A percentile compares a stretch with the other conserved stretches of the same genome.
Conservation (phyloP, 352 stramenopile species). For the Pythium pyrilobum region DNA sequence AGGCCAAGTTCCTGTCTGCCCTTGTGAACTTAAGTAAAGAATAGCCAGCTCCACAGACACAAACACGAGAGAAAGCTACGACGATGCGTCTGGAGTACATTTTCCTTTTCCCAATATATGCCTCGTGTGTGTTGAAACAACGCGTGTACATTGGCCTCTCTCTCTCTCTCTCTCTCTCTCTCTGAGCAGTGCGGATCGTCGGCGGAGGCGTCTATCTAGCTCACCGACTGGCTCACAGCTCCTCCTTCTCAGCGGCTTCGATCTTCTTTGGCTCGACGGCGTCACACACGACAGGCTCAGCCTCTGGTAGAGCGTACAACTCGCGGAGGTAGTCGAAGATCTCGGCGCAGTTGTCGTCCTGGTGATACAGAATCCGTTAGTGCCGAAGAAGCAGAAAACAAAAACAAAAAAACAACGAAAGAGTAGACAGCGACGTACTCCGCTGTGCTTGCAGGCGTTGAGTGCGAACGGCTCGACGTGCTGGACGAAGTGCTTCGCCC, state of each 20-base stretch:
- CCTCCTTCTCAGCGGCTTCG: constrained; percentile 30
- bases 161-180: too few species aligned
- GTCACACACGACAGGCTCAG: constrained; percentile 26
- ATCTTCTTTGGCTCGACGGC: constrained; percentile 2
- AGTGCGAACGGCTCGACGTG: constrained; percentile 61
- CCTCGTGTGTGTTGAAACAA: constrained; percentile 5
- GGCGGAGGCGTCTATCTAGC: too few species aligned
- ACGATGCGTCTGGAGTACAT: constrained; percentile 6
- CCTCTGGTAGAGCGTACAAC: constrained; percentile 43
- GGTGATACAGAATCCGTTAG: not conserved
- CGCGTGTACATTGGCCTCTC: too few species aligned
- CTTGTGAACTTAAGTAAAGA: constrained; percentile 75
- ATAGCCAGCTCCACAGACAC: constrained; percentile 23
- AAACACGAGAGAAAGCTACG: constrained; percentile 1
- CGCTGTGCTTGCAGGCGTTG: constrained; percentile 41
- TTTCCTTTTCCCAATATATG: constrained; percentile 18
- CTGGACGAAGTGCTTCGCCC: constrained; percentile 50
- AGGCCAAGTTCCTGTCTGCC: constrained; percentile 83
- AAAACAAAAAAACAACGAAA: not conserved
- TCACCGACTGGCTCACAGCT: constrained; percentile 24
- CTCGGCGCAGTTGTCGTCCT: constrained; percentile 54
- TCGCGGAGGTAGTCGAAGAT: constrained; percentile 60
- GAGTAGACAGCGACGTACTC: constrained; percentile 25
- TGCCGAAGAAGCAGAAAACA: not conserved
- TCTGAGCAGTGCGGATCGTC: too few species aligned